Evolutionary conservation across 2,329 filamentous ascomycete species (phyloP).

Genomic region (Cladosporium sp.): DNA sequence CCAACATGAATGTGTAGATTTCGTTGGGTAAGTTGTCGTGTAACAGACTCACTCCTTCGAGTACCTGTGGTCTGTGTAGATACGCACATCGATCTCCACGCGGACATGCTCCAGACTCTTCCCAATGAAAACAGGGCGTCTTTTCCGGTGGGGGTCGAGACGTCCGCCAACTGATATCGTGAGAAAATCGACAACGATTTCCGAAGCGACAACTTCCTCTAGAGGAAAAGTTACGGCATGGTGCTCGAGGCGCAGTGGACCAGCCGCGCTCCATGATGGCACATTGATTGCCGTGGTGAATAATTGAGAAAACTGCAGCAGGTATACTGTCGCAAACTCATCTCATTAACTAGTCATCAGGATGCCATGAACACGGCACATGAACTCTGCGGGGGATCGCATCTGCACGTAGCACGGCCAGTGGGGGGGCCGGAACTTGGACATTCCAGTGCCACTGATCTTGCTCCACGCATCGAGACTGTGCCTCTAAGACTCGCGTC

Average conservation of each 20-base stretch:
- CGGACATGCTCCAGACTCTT: background rate
- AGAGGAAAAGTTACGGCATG: background rate
- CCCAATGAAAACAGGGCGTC: background rate
- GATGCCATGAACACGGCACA: background rate
- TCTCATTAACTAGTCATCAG: background rate
- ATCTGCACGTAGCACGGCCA: background rate
- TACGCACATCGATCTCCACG: background rate
- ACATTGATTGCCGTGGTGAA: background rate
- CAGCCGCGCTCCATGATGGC: background rate
- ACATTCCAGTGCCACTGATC: background rate
- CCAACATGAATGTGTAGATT: background rate
- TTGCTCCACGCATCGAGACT: background rate
- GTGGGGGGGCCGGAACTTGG: background rate
- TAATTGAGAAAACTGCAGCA: background rate
- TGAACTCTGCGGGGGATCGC: background rate
- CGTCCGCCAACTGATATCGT: background rate
- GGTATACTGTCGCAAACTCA: background rate
- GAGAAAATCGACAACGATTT: background rate
- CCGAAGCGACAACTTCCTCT: background rate
- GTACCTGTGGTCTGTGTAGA: background rate
- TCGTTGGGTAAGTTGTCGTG: background rate
- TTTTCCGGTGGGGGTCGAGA: background rate
- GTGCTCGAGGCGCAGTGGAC: background rate
- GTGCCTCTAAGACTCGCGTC: background rate
- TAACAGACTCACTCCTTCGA: background rate